A percentile compares a stretch with the other conserved stretches of the same genome.
Conservation (phyloP, 2,329 filamentous ascomycete species). For the Fusarium burgessii region DNA sequence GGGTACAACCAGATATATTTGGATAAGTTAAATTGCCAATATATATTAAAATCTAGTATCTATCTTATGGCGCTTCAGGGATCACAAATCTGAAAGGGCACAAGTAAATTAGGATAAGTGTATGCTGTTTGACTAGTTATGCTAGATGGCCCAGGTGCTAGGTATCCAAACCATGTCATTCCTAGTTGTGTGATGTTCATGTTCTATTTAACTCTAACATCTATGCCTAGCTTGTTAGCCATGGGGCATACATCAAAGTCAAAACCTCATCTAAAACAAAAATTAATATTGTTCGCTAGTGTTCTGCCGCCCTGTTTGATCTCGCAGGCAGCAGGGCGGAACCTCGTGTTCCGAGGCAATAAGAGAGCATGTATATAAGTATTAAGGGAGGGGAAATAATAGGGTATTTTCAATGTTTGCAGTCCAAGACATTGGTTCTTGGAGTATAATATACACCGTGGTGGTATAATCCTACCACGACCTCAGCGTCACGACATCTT, state of each 20-base stretch:
- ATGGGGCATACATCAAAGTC: background rate
- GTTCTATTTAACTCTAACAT: background rate
- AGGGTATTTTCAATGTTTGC: background rate
- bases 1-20: background rate
- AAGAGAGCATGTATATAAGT: background rate
- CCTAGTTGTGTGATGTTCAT: background rate
- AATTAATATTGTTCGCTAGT: background rate
- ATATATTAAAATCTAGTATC: slow-evolving; percentile 2
- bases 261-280: background rate
- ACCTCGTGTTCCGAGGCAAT: background rate
- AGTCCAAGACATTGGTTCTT: background rate
- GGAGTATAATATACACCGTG: background rate
- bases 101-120: slow-evolving; percentile 4
- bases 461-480: background rate
- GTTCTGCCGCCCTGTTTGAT: too few species aligned
- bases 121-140: slow-evolving; percentile 1
- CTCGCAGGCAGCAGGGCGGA: too few species aligned
- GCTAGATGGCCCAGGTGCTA: slow-evolving; percentile 6
- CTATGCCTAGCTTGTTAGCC: background rate
- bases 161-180: slow-evolving; percentile 29
- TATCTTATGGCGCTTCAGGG: background rate
- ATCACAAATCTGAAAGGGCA: background rate
- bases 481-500: background rate
- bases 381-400: background rate
- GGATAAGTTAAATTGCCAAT: slow-evolving; percentile 2